Conservation (phyloP, 2,329 filamentous ascomycete species). For the Penicillium sp. region DNA sequence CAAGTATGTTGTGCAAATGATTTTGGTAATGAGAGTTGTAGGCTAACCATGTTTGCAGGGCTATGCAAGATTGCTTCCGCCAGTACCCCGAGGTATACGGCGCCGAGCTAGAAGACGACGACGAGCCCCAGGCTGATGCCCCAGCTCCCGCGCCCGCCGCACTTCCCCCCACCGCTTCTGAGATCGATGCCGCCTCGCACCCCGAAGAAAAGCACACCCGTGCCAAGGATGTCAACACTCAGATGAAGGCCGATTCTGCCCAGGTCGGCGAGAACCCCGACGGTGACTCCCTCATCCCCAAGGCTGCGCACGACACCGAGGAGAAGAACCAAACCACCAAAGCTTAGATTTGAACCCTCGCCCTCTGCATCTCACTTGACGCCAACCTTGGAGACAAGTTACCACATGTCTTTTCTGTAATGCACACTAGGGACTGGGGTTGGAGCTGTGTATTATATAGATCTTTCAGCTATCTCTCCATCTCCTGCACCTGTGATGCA, state of each 20-base stretch:
- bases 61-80: slow-evolving; percentile 97
- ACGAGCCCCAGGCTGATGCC: slow-evolving; percentile 41
- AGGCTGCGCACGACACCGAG: slow-evolving; percentile 51
- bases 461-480: slow-evolving; percentile 18
- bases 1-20: slow-evolving; percentile 64
- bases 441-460: slow-evolving; percentile 30
- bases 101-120: slow-evolving; percentile 79
- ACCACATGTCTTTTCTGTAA: slow-evolving; percentile 7
- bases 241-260: slow-evolving; percentile 25
- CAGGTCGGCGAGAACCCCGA: slow-evolving; percentile 37
- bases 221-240: slow-evolving; percentile 24
- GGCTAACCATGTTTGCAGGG: slow-evolving; percentile 57
- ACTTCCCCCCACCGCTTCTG: slow-evolving; percentile 18
- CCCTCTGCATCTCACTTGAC: slow-evolving; percentile 11
- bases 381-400: slow-evolving; percentile 7
- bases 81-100: slow-evolving; percentile 91
- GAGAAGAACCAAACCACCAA: slow-evolving; percentile 23
- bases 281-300: slow-evolving; percentile 50
- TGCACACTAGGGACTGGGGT: slow-evolving; percentile 13
- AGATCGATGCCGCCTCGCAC: slow-evolving; percentile 28
- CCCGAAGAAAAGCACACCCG: slow-evolving; percentile 29
- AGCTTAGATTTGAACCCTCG: slow-evolving; percentile 20
- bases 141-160: slow-evolving; percentile 30
- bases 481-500: slow-evolving; percentile 10
- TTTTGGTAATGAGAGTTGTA: not conserved